Evolutionary conservation across 2,329 filamentous ascomycete species (phyloP).

Genomic region (Pseudodiploospora longispora): DNA sequence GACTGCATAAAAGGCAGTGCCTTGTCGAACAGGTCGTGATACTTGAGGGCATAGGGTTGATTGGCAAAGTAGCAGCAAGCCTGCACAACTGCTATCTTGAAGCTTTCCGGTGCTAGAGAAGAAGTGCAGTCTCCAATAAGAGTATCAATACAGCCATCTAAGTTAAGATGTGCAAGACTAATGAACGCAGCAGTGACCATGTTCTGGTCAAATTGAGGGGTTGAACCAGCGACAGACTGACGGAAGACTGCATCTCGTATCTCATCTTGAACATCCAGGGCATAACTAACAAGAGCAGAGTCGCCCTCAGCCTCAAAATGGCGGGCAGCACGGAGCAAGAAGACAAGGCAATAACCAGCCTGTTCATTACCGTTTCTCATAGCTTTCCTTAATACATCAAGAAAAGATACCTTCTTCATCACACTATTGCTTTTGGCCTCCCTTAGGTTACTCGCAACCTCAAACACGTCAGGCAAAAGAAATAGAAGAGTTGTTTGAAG

Average conservation of each 20-base stretch:
- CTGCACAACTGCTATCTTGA: conserved; percentile 56
- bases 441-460: conserved; percentile 59
- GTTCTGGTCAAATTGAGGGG: conserved; percentile 51
- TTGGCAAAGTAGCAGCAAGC: conserved; percentile 55
- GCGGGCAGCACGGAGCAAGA: conserved; percentile 52
- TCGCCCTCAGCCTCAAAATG: conserved; percentile 58
- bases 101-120: conserved; percentile 46
- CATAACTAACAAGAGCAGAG: conserved; percentile 56
- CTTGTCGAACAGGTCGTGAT: conserved; percentile 46
- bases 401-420: conserved; percentile 57
- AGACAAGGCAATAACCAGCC: conserved; percentile 58
- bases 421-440: conserved; percentile 55
- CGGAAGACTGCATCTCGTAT: conserved; percentile 58
- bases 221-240: conserved; percentile 36
- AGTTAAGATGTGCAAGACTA: conserved; percentile 53
- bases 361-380: conserved; percentile 58
- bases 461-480: conserved; percentile 60
- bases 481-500: conserved; percentile 56
- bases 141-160: conserved; percentile 48
- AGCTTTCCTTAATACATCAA: conserved; percentile 55
- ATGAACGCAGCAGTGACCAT: conserved; percentile 61
- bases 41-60: conserved; percentile 39
- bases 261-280: conserved; percentile 62
- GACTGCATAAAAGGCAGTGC: conserved; percentile 48
- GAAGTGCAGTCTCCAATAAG: conserved; percentile 50